These are phyloP conservation scores for Penicillium sp. DNA, from an alignment of 2,329 filamentous ascomycete genomes.

Conservation along the genomic window DNA sequence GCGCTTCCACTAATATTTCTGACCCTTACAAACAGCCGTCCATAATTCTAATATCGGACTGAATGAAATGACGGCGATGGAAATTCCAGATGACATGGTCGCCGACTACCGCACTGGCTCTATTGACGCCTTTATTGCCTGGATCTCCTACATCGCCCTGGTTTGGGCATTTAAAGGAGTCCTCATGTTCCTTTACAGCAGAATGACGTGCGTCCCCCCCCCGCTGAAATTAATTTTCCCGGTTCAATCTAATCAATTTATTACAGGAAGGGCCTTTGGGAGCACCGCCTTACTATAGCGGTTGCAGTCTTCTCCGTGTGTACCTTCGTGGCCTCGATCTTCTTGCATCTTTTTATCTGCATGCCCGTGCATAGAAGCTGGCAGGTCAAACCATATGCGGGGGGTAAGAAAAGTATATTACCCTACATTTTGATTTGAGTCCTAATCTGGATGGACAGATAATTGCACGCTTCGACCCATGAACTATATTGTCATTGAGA, in stretches of 20 bases:
- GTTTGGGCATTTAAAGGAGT: conserved; percentile 25
- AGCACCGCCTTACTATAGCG: conserved; percentile 16
- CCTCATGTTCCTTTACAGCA: conserved; percentile 20
- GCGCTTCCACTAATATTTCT: background rate
- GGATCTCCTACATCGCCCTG: conserved; percentile 23
- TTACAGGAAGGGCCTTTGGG: conserved; percentile 21
- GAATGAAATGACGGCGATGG: conserved; percentile 9
- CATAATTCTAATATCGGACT: conserved; percentile 20
- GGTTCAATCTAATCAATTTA: background rate
- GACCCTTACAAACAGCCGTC: conserved; percentile 2
- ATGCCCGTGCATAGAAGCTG: conserved; percentile 15
- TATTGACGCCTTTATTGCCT: conserved; percentile 21
- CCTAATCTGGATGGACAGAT: conserved; percentile 7
- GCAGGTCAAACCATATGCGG: conserved; percentile 26
- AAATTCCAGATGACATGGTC: conserved; percentile 15
- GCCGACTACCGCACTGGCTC: conserved; percentile 9
- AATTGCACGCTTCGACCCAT: conserved; percentile 21
- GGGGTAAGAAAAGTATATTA: conserved; percentile 11
- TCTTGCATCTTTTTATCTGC: conserved; percentile 22
- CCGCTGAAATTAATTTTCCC: background rate
- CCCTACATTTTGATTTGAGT: background rate
- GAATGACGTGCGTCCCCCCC: conserved; percentile 20
- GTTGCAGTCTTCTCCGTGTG: conserved; percentile 4
- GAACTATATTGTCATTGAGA: conserved; percentile 22
- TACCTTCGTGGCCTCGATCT: conserved; percentile 17